phyloP scores from a whole-genome alignment of 495 filamentous ascomycete species.

The Aspergillus affinis region DNA sequence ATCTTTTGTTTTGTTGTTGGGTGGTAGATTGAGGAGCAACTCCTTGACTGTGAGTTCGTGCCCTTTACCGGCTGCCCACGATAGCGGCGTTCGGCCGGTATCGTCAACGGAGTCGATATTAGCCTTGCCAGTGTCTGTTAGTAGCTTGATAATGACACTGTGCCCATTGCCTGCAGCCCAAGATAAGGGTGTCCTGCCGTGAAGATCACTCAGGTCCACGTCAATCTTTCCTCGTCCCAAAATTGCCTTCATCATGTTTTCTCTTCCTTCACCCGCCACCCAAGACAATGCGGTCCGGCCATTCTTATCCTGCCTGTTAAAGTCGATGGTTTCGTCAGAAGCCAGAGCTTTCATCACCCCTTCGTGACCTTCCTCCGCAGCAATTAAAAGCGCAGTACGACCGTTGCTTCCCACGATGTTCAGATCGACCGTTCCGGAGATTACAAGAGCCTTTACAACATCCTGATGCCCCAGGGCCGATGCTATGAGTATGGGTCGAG shows the following conservation, averaged over 20 bases:
- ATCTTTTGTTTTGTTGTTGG: constrained; percentile 1
- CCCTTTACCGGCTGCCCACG: constrained; percentile 30
- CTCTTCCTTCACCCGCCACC: background rate
- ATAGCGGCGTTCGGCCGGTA: constrained; percentile 30
- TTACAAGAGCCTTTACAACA: background rate
- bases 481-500: background rate
- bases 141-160: constrained; percentile 5
- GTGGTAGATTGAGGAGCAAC: constrained; percentile 13
- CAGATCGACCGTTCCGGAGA: background rate
- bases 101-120: constrained; percentile 4
- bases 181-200: constrained; percentile 18
- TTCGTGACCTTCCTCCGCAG: constrained; percentile 1
- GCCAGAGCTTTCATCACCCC: background rate
- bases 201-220: constrained; percentile 2
- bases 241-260: background rate
- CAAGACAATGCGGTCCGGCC: background rate
- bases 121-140: constrained; percentile 4
- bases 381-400: background rate
- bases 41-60: constrained; percentile 27
- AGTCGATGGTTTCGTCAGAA: background rate
- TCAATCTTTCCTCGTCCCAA: background rate
- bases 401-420: background rate
- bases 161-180: constrained; percentile 19
- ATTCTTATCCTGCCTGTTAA: background rate
- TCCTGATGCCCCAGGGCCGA: background rate